Percentiles rank a stretch among this genome's conserved stretches.
These are phyloP conservation scores for Juglanconis oblonga DNA, from an alignment of 2,329 filamentous ascomycete genomes.

Conservation along the genomic window DNA sequence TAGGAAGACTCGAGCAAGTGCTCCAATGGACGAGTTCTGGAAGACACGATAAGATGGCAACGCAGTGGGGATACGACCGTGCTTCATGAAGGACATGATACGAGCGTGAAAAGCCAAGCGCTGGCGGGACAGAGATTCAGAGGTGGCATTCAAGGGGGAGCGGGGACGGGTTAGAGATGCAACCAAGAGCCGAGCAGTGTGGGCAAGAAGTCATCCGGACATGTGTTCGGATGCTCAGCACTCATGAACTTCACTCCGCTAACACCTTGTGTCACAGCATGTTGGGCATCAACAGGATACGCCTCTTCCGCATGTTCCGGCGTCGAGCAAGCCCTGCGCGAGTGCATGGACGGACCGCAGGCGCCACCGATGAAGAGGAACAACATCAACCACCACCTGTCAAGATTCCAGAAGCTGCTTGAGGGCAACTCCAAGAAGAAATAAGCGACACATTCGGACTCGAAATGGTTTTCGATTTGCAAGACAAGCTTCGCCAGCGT, in stretches of 20 bases:
- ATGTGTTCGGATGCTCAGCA: neutral
- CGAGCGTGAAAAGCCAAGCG: no score
- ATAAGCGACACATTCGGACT: neutral
- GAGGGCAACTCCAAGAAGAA: conserved; percentile 49
- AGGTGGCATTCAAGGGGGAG: neutral
- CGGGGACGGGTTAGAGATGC: neutral
- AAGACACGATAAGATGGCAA: no score
- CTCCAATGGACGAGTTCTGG: no score
- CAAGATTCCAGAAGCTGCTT: conserved; percentile 70
- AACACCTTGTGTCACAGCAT: conserved; percentile 51
- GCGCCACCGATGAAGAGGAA: conserved; percentile 50
- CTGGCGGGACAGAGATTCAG: no score
- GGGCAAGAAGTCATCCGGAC: neutral
- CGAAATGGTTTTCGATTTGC: no score
- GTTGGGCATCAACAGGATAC: conserved; percentile 79
- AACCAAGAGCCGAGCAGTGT: neutral
- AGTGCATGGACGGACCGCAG: conserved; percentile 77
- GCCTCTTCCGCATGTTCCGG: conserved; percentile 57
- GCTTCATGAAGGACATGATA: no score
- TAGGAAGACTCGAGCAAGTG: no score
- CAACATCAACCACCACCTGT: conserved; percentile 91
- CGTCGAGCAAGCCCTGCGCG: conserved; percentile 58
- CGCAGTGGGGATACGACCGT: no score
- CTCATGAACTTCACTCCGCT: neutral
- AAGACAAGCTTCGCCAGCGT: neutral